phyloP scores from a whole-genome alignment of 1,139 yeast genomes.

The Pichia sorboxylosa region DNA sequence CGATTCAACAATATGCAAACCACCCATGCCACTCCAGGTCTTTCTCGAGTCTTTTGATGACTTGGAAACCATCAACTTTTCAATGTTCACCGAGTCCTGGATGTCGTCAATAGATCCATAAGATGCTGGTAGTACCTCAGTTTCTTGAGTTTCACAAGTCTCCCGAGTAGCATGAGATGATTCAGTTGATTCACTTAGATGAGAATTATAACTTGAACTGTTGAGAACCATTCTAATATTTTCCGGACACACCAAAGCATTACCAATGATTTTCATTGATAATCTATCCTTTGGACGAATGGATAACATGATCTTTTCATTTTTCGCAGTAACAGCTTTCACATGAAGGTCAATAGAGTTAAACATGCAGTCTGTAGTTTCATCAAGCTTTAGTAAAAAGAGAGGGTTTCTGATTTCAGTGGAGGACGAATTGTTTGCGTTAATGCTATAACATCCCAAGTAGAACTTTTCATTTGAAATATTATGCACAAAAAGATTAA shows the following conservation, averaged over 20 bases:
- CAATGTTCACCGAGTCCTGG: too few relatives aligned
- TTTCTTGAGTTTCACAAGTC: too few relatives aligned
- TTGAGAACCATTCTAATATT: background rate
- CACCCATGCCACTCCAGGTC: conserved; percentile 12
- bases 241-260: conserved; percentile 9
- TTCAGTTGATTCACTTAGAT: conserved; percentile 3
- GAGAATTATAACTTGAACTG: conserved; percentile 6
- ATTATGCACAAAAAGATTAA: conserved; percentile 1
- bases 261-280: conserved; percentile 6
- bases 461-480: background rate
- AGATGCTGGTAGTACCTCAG: too few relatives aligned
- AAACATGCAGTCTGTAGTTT: conserved; percentile 10
- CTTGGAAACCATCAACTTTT: too few relatives aligned
- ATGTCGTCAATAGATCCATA: too few relatives aligned
- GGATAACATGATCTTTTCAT: conserved; percentile 12
- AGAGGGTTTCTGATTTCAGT: too few relatives aligned
- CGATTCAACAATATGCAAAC: conserved; percentile 2
- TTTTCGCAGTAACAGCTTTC: conserved; percentile 15
- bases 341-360: conserved; percentile 20
- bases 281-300: conserved; percentile 9
- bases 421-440: background rate
- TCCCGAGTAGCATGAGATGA: background rate
- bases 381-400: conserved; percentile 7
- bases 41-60: background rate
- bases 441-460: conserved; percentile 6